Base-by-base conservation (phyloP, 345 rosid genomes). In the Citrus maxima region DNA sequence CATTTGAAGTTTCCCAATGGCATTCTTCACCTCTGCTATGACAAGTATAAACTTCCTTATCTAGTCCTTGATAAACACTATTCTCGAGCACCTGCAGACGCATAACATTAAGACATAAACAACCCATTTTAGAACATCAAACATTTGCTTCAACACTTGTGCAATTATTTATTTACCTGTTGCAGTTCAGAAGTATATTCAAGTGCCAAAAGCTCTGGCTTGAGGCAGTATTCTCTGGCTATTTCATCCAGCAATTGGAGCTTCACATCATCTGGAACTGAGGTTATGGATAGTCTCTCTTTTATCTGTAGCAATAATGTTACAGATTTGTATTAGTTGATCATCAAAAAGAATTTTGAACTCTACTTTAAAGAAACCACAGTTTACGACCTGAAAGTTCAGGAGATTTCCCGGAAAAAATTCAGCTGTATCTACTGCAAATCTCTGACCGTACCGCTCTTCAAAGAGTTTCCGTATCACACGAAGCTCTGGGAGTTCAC, bases 401-500 rank as follows among this genome's bases (percentile, higher is more conserved):
- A 93, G 94, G 34, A 92, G 90, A 78, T 91, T 90, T 42, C 93
- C 93, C 24, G 92, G 93, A 68, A 78, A 73, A 49, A 89, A 85
- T 69, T 91, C 92, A 25, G 92, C 80, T 24, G 97, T 87, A 67
- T 80, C 79, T 13, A 77, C 78, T 34, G 84, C 82, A 67, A 88
- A 93, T 49, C 78, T 75, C 73, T 84, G 89, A 28, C 98, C 98
- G 55, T 92, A 92, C 24, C 92, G 93, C 80, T 93, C 89, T 65
- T 82, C 79, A 74, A 91, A 90, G 25, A 95, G 89, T 82, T 92
- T 88, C 76, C 97, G 80, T 25, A 92, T 82, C 18, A 24, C 56
- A 1, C 84, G 64, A 68, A 96, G 92, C 86, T 96, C 97, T 10
- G 90, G 97, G 66, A 96, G 79, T 58, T 93, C 97, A 13, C 95